Conservation (phyloP, 495 filamentous ascomycete genomes). For the Massariosphaeria phaeospora region DNA sequence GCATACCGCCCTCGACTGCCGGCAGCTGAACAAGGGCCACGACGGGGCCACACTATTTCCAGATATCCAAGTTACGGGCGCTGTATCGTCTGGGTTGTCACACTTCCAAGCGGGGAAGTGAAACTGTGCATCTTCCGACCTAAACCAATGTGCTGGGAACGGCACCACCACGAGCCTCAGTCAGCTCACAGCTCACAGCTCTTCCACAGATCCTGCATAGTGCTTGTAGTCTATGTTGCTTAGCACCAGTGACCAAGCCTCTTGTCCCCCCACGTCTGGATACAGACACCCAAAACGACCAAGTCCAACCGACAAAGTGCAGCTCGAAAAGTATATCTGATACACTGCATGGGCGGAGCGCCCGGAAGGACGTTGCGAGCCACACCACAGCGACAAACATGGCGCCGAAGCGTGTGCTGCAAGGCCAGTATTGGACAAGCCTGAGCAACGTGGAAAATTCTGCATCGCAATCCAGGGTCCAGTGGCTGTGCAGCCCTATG, state of each 20-base stretch:
- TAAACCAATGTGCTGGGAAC: constrained; percentile 2
- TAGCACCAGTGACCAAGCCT: background rate
- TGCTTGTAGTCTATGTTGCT: background rate
- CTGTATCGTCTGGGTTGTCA: background rate
- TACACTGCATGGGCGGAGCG: constrained; percentile 7
- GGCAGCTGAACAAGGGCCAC: background rate
- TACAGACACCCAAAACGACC: background rate
- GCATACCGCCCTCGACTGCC: background rate
- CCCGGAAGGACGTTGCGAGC: background rate
- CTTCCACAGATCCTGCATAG: background rate
- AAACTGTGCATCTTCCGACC: background rate
- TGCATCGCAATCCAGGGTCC: background rate
- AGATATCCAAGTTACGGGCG: background rate
- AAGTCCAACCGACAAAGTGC: constrained; percentile 1
- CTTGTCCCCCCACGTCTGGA: background rate
- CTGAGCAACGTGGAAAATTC: constrained; percentile 4
- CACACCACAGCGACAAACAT: constrained; percentile 2
- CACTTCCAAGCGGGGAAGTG: background rate
- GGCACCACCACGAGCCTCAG: background rate
- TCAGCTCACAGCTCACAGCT: background rate
- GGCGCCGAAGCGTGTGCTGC: background rate
- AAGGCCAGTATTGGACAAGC: background rate
- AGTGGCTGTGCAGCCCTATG: constrained; percentile 2
- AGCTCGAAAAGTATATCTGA: background rate
- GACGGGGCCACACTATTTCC: background rate